These are phyloP conservation scores for Lanmaoa pseudosensibilis DNA, from an alignment of 768 basidiomycete species.

Conservation along the genomic window DNA sequence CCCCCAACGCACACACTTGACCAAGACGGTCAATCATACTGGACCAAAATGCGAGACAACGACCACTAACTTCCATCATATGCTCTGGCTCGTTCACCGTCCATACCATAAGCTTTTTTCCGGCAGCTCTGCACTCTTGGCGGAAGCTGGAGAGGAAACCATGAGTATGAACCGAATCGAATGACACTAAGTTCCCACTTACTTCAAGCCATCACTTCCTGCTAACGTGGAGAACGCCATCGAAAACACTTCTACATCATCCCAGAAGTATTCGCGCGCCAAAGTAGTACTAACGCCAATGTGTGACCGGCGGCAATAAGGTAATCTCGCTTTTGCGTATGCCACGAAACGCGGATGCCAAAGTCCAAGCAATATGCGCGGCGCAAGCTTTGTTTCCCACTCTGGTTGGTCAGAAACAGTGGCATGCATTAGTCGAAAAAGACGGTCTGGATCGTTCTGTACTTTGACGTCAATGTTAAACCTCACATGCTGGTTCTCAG, in stretches of 20 bases:
- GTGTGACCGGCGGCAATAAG: conserved; percentile 82
- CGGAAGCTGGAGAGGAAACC: conserved; percentile 58
- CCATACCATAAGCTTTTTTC: conserved; percentile 92
- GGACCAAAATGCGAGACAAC: neutral
- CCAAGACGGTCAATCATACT: conserved; percentile 1
- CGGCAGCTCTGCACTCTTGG: conserved; percentile 70
- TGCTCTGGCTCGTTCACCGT: conserved; percentile 89
- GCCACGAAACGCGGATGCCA: conserved; percentile 91
- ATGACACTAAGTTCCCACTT: conserved; percentile 21
- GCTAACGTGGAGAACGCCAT: conserved; percentile 75
- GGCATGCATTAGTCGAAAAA: conserved; percentile 77
- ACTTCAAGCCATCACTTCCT: conserved; percentile 72
- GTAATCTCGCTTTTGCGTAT: conserved; percentile 71
- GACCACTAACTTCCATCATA: conserved; percentile 77
- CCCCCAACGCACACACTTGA: conserved; percentile 75
- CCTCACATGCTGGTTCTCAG: conserved; percentile 72
- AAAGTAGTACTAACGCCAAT: conserved; percentile 74
- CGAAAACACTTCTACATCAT: conserved; percentile 82
- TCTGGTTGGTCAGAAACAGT: conserved; percentile 60
- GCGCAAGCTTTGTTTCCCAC: conserved; percentile 77
- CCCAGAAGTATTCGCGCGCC: conserved; percentile 88
- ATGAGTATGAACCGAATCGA: conserved; percentile 1
- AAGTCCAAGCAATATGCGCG: conserved; percentile 76
- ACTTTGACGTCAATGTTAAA: conserved; percentile 94
- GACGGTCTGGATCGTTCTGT: conserved; percentile 84